Conservation (phyloP, 805 yeast genomes). For the Lipomyces starkeyi region DNA sequence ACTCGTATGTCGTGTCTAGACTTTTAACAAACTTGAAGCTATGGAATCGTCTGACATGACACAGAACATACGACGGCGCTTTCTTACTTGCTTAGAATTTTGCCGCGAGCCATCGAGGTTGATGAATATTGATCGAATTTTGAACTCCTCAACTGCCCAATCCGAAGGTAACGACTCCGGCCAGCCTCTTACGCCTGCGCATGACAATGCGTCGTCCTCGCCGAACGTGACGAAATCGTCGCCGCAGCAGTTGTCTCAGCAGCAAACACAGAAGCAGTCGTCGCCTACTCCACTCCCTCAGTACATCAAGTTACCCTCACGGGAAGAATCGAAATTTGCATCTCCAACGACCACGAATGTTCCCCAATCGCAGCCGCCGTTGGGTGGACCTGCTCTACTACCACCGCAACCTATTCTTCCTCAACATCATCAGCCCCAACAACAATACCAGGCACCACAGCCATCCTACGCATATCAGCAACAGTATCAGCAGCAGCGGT, state of each 20-base stretch:
- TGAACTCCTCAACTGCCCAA: slow-evolving; percentile 35
- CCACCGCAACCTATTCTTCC: slow-evolving; percentile 2
- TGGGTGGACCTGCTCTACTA: not conserved
- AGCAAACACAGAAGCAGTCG: not conserved
- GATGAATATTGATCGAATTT: slow-evolving; percentile 41
- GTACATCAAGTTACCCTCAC: not conserved
- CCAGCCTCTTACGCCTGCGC: not conserved
- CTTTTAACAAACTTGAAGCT: not conserved
- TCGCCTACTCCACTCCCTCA: not conserved
- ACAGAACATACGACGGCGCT: not conserved
- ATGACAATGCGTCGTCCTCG: not conserved
- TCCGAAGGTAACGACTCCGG: not conserved
- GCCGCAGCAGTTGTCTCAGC: not conserved
- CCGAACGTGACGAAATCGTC: not conserved
- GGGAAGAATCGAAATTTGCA: not conserved
- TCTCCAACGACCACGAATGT: not conserved
- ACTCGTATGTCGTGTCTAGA: not conserved
- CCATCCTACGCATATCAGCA: slow-evolving; percentile 4
- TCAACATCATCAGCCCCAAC: slow-evolving; percentile 1
- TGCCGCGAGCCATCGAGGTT: slow-evolving; percentile 7
- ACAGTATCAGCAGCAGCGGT: slow-evolving; percentile 5
- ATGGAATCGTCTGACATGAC: slow-evolving; percentile 1
- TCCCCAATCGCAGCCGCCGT: not conserved
- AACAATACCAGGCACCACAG: not conserved
- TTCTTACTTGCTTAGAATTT: not conserved